Evolutionary conservation across 805 yeast genomes (phyloP).

Genomic region (Hanseniaspora osmophila): DNA sequence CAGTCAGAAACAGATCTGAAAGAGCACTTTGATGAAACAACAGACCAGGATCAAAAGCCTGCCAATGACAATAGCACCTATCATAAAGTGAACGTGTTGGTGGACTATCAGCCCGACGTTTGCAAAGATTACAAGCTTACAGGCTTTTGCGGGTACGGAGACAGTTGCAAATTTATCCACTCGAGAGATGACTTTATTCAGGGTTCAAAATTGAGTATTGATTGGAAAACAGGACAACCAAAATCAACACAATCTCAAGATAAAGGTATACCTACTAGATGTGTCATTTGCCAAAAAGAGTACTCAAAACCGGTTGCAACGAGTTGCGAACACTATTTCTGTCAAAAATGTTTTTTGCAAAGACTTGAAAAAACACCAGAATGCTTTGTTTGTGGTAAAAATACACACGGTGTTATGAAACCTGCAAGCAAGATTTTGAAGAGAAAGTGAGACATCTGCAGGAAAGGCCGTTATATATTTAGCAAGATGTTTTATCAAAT

Average conservation of each 20-base stretch:
- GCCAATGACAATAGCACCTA: background rate
- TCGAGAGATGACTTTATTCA: constrained; percentile 72
- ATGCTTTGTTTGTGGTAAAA: constrained; percentile 45
- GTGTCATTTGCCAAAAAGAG: constrained; percentile 44
- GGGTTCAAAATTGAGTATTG: constrained; percentile 50
- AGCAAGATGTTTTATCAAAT: no score
- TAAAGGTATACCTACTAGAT: constrained; percentile 38
- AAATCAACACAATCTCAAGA: constrained; percentile 9
- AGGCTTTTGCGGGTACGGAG: constrained; percentile 96
- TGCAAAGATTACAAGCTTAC: constrained; percentile 85
- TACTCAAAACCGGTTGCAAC: constrained; percentile 46
- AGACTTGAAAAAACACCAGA: constrained; percentile 29
- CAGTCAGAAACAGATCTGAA: background rate
- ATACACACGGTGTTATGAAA: constrained; percentile 38
- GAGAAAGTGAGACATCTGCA: no score
- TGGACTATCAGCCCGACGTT: constrained; percentile 85
- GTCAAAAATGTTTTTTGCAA: constrained; percentile 43
- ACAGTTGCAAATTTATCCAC: constrained; percentile 88
- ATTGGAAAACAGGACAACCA: constrained; percentile 43
- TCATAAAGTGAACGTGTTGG: constrained; percentile 33
- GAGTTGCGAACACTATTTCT: constrained; percentile 48
- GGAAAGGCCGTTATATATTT: no score
- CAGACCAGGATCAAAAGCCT: background rate
- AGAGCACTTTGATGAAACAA: background rate
- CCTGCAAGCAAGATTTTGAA: constrained; percentile 1